These are phyloP conservation scores for Jaminaea rosea DNA, from an alignment of 1,284 basidiomycete species.

Conservation along the genomic window DNA sequence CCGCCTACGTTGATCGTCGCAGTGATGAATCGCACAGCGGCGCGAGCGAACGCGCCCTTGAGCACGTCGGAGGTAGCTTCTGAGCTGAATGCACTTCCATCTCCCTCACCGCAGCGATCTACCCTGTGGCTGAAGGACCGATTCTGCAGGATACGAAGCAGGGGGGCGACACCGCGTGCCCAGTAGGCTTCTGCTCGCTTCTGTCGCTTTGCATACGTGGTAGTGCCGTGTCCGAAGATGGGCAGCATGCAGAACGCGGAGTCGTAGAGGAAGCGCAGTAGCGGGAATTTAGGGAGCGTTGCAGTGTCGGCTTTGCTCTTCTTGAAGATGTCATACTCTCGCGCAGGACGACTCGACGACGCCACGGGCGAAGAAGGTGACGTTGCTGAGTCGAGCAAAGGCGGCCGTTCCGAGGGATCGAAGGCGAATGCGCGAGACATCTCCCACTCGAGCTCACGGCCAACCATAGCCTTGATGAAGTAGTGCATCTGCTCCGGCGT, in stretches of 20 bases:
- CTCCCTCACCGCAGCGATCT: conserved; percentile 37
- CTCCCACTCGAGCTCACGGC: conserved; percentile 36
- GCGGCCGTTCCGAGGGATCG: background rate
- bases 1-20: conserved; percentile 18
- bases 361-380: no score
- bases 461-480: conserved; percentile 31
- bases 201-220: conserved; percentile 12
- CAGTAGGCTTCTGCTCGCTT: conserved; percentile 27
- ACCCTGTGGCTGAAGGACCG: conserved; percentile 34
- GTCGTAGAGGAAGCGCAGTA: conserved; percentile 40
- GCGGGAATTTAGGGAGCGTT: conserved; percentile 14
- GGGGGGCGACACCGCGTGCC: conserved; percentile 23
- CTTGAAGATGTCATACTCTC: background rate
- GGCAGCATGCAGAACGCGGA: conserved; percentile 39
- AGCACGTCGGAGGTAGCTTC: conserved; percentile 19
- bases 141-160: conserved; percentile 30
- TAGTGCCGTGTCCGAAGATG: conserved; percentile 16
- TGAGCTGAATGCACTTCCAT: conserved; percentile 35
- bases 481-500: conserved; percentile 38
- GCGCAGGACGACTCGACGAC: no score
- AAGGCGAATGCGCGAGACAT: conserved; percentile 31
- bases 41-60: conserved; percentile 16
- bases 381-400: background rate
- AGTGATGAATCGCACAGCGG: conserved; percentile 30
- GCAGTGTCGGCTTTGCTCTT: background rate